Conservation (phyloP, 371 early-diverging fungal genomes). For the Mucor velutinosus region DNA sequence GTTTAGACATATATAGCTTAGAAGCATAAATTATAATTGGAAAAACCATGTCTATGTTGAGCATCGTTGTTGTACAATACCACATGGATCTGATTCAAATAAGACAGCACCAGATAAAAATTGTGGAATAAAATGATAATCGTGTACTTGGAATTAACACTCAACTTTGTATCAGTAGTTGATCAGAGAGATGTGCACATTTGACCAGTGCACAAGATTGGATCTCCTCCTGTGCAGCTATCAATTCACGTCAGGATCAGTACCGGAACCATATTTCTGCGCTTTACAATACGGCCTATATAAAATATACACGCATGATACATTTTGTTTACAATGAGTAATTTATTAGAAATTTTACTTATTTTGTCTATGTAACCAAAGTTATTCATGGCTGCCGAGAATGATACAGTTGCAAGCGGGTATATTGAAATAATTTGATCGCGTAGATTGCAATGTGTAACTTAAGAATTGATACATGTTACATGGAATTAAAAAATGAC, state of each 20-base stretch:
- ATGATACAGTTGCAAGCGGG: background rate
- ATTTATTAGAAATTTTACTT: background rate
- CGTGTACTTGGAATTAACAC: background rate
- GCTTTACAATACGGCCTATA: background rate
- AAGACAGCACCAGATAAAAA: background rate
- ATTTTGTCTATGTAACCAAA: background rate
- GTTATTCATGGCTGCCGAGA: background rate
- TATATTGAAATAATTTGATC: background rate
- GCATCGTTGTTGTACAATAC: background rate
- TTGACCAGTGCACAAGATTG: background rate
- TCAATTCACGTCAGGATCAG: background rate
- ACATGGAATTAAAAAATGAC: background rate
- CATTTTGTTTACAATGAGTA: background rate
- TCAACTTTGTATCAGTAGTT: background rate
- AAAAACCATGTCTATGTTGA: background rate
- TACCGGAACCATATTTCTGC: background rate
- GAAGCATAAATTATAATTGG: background rate
- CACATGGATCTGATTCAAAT: background rate
- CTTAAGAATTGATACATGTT: background rate
- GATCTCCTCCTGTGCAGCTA: constrained; percentile 1
- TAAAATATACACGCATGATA: background rate
- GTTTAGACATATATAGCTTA: background rate
- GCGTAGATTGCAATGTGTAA: background rate
- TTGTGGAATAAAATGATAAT: background rate
- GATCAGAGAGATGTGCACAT: background rate